Conservation (phyloP, 2,329 filamentous ascomycete genomes). For the Ampelomyces quisqualis region DNA sequence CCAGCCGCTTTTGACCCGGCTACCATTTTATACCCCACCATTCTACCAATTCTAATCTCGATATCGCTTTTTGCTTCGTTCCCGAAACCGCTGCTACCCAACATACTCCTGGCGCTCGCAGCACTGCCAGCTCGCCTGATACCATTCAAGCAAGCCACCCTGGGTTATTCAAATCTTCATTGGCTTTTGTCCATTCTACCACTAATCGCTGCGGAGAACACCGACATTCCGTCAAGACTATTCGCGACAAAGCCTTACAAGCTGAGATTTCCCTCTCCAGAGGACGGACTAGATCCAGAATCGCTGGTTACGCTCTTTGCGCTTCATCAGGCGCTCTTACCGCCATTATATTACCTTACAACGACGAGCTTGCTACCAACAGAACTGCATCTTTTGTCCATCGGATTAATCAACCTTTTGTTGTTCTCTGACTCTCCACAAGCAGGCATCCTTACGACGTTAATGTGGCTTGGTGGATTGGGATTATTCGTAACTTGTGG, state of each 20-base stretch:
- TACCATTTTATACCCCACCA: slow-evolving; percentile 80
- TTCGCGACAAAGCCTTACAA: slow-evolving; percentile 40
- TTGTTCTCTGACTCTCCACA: slow-evolving; percentile 69
- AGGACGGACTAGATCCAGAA: slow-evolving; percentile 55
- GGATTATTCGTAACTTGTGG: slow-evolving; percentile 71
- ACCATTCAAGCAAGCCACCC: slow-evolving; percentile 59
- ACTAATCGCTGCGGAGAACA: slow-evolving; percentile 56
- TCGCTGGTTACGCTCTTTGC: slow-evolving; percentile 70
- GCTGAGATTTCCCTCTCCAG: slow-evolving; percentile 33
- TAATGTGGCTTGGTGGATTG: slow-evolving; percentile 65
- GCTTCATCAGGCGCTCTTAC: slow-evolving; percentile 74
- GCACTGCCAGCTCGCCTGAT: slow-evolving; percentile 73
- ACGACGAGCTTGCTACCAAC: slow-evolving; percentile 84
- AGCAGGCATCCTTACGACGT: slow-evolving; percentile 45
- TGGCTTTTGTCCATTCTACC: slow-evolving; percentile 78
- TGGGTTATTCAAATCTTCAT: slow-evolving; percentile 67
- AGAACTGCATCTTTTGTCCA: slow-evolving; percentile 84
- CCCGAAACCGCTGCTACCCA: slow-evolving; percentile 67
- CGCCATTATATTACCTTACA: slow-evolving; percentile 74
- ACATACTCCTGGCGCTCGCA: slow-evolving; percentile 77
- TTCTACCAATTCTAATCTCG: slow-evolving; percentile 74
- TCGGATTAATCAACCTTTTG: slow-evolving; percentile 77
- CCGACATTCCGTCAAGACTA: slow-evolving; percentile 38
- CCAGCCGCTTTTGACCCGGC: slow-evolving; percentile 86
- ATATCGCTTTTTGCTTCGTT: slow-evolving; percentile 68